Base-by-base conservation (phyloP, 257 asterid species). In the Przewalskia tangutica region DNA sequence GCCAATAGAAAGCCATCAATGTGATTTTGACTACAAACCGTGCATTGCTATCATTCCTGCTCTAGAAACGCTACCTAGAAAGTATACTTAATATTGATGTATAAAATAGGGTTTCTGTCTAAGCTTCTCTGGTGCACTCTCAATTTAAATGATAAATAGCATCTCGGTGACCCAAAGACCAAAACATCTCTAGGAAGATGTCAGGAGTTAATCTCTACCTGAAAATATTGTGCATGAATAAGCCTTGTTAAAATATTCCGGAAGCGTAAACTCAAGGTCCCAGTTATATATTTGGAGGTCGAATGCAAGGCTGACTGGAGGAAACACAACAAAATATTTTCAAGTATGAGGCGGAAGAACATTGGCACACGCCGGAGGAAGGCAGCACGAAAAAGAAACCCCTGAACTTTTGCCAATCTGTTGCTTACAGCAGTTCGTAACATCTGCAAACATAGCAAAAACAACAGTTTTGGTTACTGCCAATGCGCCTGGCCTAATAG, bases 391-490 rank as follows among this genome's bases (percentile, higher is more conserved):
- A 96, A 96, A 85, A 96, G 95, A 89, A 94, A 93, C 50, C 99
- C 99, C 89, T 96, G 99, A 60, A 96, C 99, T 90, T 94, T 94
- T 79, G 99, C 99, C 79, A 96, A 86, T 92, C 99, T 91, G 88
- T 94, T 96, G 93, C 99, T 96, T 71, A 93, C 93, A 84, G 94
- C 92, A 83, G 98, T 89, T 83, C 98, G 94, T 83, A 89, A 88
- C 54, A 94, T 97, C 99, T 96, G 93, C 85, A 88, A 84, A 60
- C 50, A 77, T 60, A 56, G 32, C 55, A 63, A 65, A 27, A 80
- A 38, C 76, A 68, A n/a, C 36, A 66, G 55, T 68, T n/a, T 40
- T 5, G 17, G 55, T 40, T 40, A 42, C 77, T n/a, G 77, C 23
- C 55, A 68, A 68, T 40, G 77, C 54, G 34, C 34, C 77, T 68